Evolutionary conservation across 306 rosid species (phyloP).

Genomic region (Malus sylvestris): DNA sequence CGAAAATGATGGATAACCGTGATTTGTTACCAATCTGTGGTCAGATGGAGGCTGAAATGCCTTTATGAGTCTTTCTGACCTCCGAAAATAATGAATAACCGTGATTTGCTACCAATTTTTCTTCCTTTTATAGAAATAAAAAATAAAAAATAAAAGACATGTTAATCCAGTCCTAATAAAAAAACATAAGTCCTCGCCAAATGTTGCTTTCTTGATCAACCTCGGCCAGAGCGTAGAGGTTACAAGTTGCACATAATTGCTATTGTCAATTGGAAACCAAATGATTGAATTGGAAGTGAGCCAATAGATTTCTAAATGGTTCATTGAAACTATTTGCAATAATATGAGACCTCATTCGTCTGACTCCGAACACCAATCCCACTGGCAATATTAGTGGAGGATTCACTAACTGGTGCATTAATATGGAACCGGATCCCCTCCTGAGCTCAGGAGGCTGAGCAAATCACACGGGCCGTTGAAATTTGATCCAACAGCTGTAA

Average conservation of each 20-base stretch:
- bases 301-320: not conserved
- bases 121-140: fast-evolving
- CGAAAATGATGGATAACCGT: no score
- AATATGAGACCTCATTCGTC: no score
- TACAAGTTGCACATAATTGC: not conserved
- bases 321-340: not conserved
- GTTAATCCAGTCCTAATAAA: not conserved
- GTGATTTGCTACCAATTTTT: no score
- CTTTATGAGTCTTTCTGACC: fast-evolving
- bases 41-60: fast-evolving
- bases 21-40: no score
- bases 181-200: not conserved
- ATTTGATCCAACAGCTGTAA: no score
- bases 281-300: not conserved
- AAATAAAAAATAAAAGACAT: no score
- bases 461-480: no score
- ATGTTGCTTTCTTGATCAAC: not conserved
- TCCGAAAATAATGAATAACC: no score
- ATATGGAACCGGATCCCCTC: not conserved
- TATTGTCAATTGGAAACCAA: not conserved
- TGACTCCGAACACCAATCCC: not conserved
- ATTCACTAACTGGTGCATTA: not conserved
- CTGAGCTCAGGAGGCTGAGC: no score
- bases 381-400: not conserved
- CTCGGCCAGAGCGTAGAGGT: not conserved